Conservation (phyloP, 345 rosid genomes). For the Eucalyptus sp. region DNA sequence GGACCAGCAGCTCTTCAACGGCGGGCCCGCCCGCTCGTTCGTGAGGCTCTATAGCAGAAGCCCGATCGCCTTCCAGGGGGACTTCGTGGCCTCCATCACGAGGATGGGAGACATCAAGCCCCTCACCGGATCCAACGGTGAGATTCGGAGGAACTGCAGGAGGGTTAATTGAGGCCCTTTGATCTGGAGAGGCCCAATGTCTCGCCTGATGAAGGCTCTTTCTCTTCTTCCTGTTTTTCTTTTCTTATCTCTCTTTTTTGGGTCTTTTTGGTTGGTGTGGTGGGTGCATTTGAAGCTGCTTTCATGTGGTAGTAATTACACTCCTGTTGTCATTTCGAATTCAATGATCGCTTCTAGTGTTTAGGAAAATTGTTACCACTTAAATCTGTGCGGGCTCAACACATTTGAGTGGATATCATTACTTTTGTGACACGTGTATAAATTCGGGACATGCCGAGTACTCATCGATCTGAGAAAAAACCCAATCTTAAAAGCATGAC, state of each 20-base stretch:
- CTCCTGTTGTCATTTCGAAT: neutral
- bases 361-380: neutral
- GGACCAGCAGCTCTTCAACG: constrained; percentile 30
- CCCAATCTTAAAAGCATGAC: neutral
- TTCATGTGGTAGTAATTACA: neutral
- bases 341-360: neutral
- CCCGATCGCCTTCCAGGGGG: constrained; percentile 5
- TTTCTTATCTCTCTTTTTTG: neutral
- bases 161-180: constrained; percentile 6
- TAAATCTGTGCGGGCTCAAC: neutral
- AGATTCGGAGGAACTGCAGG: constrained; percentile 31
- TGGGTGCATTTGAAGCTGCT: neutral
- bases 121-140: constrained; percentile 26
- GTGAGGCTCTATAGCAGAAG: constrained; percentile 9
- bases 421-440: neutral
- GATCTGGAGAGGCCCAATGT: neutral
- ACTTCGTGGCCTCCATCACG: constrained; percentile 24
- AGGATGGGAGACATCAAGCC: constrained; percentile 39
- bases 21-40: constrained; percentile 12
- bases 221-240: neutral
- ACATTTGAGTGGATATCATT: neutral
- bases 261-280: neutral
- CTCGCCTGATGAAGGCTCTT: neutral
- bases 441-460: neutral
- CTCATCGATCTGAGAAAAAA: neutral